Evolutionary conservation across 306 rosid species (phyloP).

Genomic region (Parietaria judaica): DNA sequence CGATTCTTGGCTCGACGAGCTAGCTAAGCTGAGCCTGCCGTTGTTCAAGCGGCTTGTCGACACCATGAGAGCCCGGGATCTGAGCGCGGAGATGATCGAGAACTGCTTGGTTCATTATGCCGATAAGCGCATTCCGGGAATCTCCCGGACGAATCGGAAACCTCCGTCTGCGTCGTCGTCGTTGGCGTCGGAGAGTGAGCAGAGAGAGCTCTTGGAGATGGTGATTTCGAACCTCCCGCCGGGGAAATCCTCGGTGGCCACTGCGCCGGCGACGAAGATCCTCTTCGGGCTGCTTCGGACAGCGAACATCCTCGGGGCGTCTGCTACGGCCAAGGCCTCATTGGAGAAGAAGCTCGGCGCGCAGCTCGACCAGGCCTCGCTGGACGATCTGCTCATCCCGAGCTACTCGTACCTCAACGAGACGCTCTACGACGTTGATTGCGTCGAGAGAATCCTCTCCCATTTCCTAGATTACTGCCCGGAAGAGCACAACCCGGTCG

Average conservation of each 20-base stretch:
- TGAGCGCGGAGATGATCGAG: slow-evolving; percentile 62
- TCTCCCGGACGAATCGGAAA: slow-evolving; percentile 64
- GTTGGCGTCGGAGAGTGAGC: slow-evolving; percentile 49
- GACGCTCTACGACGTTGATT: slow-evolving; percentile 80
- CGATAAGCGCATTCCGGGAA: slow-evolving; percentile 73
- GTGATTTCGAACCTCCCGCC: slow-evolving; percentile 58
- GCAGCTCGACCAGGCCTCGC: slow-evolving; percentile 77
- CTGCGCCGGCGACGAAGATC: slow-evolving; percentile 55
- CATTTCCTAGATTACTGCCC: slow-evolving; percentile 37
- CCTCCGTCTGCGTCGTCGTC: slow-evolving; percentile 36
- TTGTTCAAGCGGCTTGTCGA: slow-evolving; percentile 56
- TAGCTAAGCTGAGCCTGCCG: slow-evolving; percentile 53
- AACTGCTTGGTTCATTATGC: slow-evolving; percentile 72
- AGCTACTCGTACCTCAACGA: slow-evolving; percentile 88
- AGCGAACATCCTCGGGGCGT: slow-evolving; percentile 63
- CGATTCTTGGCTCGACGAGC: slow-evolving; percentile 75
- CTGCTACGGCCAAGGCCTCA: slow-evolving; percentile 48
- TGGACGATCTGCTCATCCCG: slow-evolving; percentile 86
- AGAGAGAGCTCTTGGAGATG: slow-evolving; percentile 70
- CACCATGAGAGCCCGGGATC: slow-evolving; percentile 46
- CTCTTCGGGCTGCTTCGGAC: slow-evolving; percentile 71
- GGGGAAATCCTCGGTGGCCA: slow-evolving; percentile 39
- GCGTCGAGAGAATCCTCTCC: slow-evolving; percentile 62
- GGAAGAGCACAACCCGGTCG: slow-evolving; percentile 26
- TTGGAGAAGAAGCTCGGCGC: slow-evolving; percentile 85